Evolutionary conservation across 1,284 basidiomycete genomes (phyloP).

Genomic region (Rhodotorula sp.): DNA sequence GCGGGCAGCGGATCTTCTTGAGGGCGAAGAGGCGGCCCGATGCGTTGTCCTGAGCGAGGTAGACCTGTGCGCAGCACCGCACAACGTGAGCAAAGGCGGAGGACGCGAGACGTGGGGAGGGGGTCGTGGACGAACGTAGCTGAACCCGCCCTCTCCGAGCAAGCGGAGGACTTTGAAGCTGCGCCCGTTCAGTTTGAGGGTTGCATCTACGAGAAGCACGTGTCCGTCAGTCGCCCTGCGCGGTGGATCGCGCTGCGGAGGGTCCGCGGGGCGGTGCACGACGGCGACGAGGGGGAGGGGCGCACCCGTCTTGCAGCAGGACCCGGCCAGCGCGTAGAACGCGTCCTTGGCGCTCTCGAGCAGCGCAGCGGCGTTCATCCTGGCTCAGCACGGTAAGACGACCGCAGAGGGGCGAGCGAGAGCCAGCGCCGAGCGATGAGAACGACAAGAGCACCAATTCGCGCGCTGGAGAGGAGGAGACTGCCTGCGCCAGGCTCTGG

Average conservation of each 20-base stretch:
- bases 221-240: background rate
- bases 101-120: background rate
- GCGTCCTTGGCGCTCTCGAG: conserved; percentile 77
- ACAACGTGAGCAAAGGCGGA: background rate
- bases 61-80: conserved; percentile 54
- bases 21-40: conserved; percentile 80
- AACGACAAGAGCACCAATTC: background rate
- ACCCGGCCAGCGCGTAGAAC: conserved; percentile 72
- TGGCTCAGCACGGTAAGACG: too few species aligned
- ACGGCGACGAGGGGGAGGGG: background rate
- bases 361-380: conserved; percentile 48
- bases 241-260: too few species aligned
- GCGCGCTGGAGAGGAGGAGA: background rate
- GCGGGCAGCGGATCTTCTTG: conserved; percentile 64
- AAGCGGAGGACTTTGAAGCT: conserved; percentile 87
- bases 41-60: conserved; percentile 44
- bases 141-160: conserved; percentile 92
- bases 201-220: conserved; percentile 59
- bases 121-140: conserved; percentile 63
- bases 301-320: conserved; percentile 62
- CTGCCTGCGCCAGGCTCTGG: too few species aligned
- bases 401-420: background rate
- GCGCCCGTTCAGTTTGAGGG: conserved; percentile 89
- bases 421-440: background rate
- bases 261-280: background rate